Evolutionary conservation across 495 filamentous ascomycete species (phyloP).

Genomic region (Podospora fimiseda): DNA sequence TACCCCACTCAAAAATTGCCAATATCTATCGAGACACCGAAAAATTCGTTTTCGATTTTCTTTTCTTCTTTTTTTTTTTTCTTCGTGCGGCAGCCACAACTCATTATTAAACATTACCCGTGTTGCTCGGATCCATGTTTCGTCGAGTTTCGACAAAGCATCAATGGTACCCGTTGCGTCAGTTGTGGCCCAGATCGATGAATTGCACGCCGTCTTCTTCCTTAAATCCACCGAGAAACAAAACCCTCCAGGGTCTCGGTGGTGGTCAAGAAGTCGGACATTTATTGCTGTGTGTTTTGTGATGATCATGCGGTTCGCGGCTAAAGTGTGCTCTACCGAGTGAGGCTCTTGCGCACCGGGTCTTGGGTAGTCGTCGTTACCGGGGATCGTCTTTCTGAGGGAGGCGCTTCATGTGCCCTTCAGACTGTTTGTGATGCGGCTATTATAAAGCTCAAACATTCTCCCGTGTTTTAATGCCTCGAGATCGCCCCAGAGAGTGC

Average conservation of each 20-base stretch:
- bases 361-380: slow-evolving; percentile 5
- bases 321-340: slow-evolving; percentile 2
- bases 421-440: slow-evolving; percentile 6
- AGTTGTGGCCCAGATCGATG: slow-evolving; percentile 42
- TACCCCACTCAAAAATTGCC: slow-evolving; percentile 9
- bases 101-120: slow-evolving; percentile 33
- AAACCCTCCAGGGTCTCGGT: slow-evolving; percentile 34
- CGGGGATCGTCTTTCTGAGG: slow-evolving; percentile 9
- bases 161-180: slow-evolving; percentile 39
- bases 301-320: slow-evolving; percentile 1
- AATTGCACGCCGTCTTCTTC: slow-evolving; percentile 40
- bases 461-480: slow-evolving; percentile 1
- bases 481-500: slow-evolving; percentile 13
- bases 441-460: slow-evolving; percentile 14
- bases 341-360: slow-evolving; percentile 7
- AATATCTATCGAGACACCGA: slow-evolving; percentile 8
- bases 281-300: neutral
- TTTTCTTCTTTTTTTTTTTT: slow-evolving; percentile 25
- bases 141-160: slow-evolving; percentile 27
- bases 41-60: slow-evolving; percentile 18
- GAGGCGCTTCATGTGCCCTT: neutral
- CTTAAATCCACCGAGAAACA: slow-evolving; percentile 35
- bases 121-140: slow-evolving; percentile 41
- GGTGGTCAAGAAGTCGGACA: slow-evolving; percentile 42
- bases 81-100: slow-evolving; percentile 36